phyloP scores from a whole-genome alignment of 495 filamentous ascomycete genomes.

The Corynascus novoguineensis region DNA sequence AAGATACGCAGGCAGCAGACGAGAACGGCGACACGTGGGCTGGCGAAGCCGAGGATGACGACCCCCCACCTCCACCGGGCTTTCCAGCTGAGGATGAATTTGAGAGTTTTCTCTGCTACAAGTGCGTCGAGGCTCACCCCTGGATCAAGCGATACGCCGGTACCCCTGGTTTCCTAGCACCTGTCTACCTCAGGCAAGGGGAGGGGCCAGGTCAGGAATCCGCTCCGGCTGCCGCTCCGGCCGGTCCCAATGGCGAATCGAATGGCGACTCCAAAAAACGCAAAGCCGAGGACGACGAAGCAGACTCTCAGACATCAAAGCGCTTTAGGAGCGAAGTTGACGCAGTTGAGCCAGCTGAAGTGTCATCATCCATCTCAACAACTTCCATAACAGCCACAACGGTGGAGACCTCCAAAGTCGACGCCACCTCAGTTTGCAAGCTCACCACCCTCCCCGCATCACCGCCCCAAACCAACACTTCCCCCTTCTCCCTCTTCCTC shows the following conservation, averaged over 20 bases:
- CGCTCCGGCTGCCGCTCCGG: neutral
- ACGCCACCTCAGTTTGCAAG: too few relatives aligned
- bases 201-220: conserved; percentile 6
- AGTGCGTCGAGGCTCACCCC: conserved; percentile 79
- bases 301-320: conserved; percentile 47
- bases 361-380: neutral
- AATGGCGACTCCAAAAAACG: conserved; percentile 58
- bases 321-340: conserved; percentile 47
- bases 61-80: conserved; percentile 63
- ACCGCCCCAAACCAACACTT: conserved; percentile 28
- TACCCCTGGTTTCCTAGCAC: conserved; percentile 69
- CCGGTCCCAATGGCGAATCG: conserved; percentile 12
- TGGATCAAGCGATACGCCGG: conserved; percentile 95
- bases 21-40: conserved; percentile 18
- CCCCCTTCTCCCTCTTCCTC: conserved; percentile 73
- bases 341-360: neutral
- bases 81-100: conserved; percentile 89
- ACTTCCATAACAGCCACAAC: conserved; percentile 2
- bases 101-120: conserved; percentile 85
- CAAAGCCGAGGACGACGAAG: conserved; percentile 51
- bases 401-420: too few relatives aligned
- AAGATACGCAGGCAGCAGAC: conserved; percentile 28
- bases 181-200: conserved; percentile 47
- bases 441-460: conserved; percentile 46
- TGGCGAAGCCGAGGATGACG: conserved; percentile 35